Evolutionary conservation across 257 asterid species (phyloP).

Genomic region (Echites panduratus): DNA sequence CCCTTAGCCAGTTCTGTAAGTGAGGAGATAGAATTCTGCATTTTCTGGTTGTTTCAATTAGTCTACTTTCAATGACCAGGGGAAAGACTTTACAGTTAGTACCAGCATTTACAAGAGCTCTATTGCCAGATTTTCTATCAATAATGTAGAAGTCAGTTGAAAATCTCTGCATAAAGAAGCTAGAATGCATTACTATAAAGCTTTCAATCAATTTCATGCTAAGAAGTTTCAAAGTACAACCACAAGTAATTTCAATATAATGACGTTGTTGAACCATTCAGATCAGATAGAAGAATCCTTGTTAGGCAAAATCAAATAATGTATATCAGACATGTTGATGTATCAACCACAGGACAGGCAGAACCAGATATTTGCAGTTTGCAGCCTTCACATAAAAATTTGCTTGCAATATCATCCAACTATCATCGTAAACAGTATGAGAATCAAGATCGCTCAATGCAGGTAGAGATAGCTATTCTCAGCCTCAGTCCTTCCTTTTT

Average conservation of each 20-base stretch:
- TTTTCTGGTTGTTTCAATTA: constrained; percentile 27
- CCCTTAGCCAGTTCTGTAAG: constrained; percentile 36
- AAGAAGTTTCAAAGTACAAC: background rate
- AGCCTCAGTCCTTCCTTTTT: background rate
- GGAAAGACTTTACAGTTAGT: constrained; percentile 27
- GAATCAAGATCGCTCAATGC: background rate
- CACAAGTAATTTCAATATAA: background rate
- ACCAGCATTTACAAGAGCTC: constrained; percentile 38
- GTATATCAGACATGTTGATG: background rate
- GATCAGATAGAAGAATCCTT: background rate
- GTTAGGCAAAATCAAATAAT: background rate
- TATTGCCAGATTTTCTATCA: constrained; percentile 31
- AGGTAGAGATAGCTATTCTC: background rate
- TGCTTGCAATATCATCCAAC: background rate
- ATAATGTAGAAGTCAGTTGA: constrained; percentile 37
- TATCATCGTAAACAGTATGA: background rate
- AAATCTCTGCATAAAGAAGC: constrained; percentile 29
- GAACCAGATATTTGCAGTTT: background rate
- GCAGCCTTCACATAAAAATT: background rate
- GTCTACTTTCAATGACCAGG: constrained; percentile 30
- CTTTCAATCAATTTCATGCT: background rate
- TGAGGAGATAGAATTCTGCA: constrained; percentile 30
- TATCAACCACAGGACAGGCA: background rate
- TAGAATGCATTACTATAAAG: background rate
- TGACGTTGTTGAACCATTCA: background rate